Evolutionary conservation across 2,329 filamentous ascomycete genomes (phyloP), one percentile per base, ranked within the genome.

Genomic region (Colletotrichum sp.): DNA sequence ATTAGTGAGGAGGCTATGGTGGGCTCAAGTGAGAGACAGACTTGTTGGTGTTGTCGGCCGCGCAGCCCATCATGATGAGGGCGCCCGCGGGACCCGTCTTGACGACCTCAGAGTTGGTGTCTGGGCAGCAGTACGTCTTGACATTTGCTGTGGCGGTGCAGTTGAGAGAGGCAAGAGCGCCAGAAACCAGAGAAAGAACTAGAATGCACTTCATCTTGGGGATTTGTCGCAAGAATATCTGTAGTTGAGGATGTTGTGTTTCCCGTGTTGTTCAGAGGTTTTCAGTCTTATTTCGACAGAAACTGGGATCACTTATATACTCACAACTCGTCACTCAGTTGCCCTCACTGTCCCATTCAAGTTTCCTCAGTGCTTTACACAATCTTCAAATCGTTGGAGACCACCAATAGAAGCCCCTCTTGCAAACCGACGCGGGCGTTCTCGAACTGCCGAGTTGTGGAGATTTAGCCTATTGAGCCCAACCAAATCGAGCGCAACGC

Each of bases 41-140:
- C 76, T 78, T 78, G 63, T 77, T 71, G 44, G 73, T 75, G 22
- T 71, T 67, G 49, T 78, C 76, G 25, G 74, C 76, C 19, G 76
- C 74, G 25, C 76, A 78, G 36, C 73, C 76, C 36, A 77, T 39
- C 76, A 78, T 78, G 57, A 78, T 32, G 29, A 78, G 55, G 19
- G 76, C 55, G 2, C 74, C 76, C 1, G 71, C 57, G 34, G 76
- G 74, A 3, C 69, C 71, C 1, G 73, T 77, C 74, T 78, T 78
- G 69, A 78, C 76, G 15, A 77, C 61, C 76, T 78, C 76, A 2
- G 76, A 78, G 52, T 64, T 77, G 25, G 49, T 69, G 57, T 74
- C 71, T 19, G 76, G 76, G 70, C 76, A 78, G 74, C 76, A 78
- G 76, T 78, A 77, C 2, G 74, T 78, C 66, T 74, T 78, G 66